Percentiles rank a stretch among this genome's conserved stretches.
Evolutionary conservation across 2,329 filamentous ascomycete species (phyloP).

Genomic region (Exophiala lecanii-corni): DNA sequence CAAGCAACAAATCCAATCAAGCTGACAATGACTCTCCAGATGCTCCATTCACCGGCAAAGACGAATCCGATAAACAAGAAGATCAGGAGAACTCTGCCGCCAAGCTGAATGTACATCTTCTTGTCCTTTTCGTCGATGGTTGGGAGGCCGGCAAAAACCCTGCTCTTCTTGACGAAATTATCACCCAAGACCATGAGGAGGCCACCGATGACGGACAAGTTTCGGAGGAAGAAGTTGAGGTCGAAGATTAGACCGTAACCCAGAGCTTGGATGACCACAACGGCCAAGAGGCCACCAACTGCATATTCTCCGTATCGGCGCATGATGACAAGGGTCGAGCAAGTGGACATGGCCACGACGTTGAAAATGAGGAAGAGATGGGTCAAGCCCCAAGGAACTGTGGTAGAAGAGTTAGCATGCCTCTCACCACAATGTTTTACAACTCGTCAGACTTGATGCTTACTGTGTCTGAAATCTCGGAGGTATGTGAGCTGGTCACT

Average conservation of each 20-base stretch:
- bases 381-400: slow-evolving; percentile 83
- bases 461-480: slow-evolving; percentile 61
- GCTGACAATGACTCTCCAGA: slow-evolving; percentile 82
- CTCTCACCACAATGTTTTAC: slow-evolving; percentile 2
- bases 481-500: slow-evolving; percentile 89
- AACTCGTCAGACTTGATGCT: slow-evolving; percentile 9
- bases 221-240: slow-evolving; percentile 99
- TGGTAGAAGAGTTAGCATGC: slow-evolving; percentile 19
- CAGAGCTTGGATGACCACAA: slow-evolving; percentile 88
- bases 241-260: slow-evolving; percentile 98
- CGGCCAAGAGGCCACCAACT: slow-evolving; percentile 80
- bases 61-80: slow-evolving; percentile 97
- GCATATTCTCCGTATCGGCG: slow-evolving; percentile 92
- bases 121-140: slow-evolving; percentile 97
- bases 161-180: slow-evolving; percentile 95
- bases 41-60: slow-evolving; percentile 86
- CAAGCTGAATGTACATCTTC: slow-evolving; percentile 99
- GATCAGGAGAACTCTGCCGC: slow-evolving; percentile 89
- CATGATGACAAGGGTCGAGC: slow-evolving; percentile 81
- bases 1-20: slow-evolving; percentile 83
- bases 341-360: slow-evolving; percentile 78
- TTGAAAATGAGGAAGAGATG: slow-evolving; percentile 91
- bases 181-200: slow-evolving; percentile 97
- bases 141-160: slow-evolving; percentile 90
- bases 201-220: slow-evolving; percentile 93